Evolutionary conservation across 495 filamentous ascomycete genomes (phyloP).

Genomic region (Peziza echinospora): DNA sequence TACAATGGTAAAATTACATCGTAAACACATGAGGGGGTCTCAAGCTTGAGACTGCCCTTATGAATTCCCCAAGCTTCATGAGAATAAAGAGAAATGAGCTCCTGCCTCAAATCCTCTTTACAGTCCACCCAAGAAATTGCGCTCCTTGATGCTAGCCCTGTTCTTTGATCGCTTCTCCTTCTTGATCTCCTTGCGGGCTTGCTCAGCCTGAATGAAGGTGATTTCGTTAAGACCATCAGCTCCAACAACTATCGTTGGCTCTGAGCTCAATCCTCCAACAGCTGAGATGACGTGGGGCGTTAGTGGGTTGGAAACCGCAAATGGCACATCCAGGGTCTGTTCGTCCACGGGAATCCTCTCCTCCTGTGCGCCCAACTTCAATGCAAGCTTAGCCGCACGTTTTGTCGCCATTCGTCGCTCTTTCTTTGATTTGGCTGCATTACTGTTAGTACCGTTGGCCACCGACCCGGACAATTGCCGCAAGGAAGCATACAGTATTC

Average conservation of each 20-base stretch:
- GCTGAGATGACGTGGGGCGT: conserved; percentile 5
- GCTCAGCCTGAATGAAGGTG: conserved; percentile 30
- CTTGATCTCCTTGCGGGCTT: conserved; percentile 43
- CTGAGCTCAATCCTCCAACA: conserved; percentile 2
- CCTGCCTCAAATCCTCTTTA: too few species aligned
- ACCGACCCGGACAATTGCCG: conserved; percentile 1
- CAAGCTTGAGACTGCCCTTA: too few species aligned
- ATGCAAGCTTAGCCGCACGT: conserved; percentile 37
- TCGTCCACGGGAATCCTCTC: conserved; percentile 63
- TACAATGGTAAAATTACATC: too few species aligned
- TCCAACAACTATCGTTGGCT: conserved; percentile 15
- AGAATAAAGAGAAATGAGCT: too few species aligned
- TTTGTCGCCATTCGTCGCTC: conserved; percentile 45
- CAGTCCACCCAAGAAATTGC: conserved; percentile 47
- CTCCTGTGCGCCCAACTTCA: conserved; percentile 38
- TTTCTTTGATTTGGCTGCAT: conserved; percentile 57
- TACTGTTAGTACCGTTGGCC: neutral
- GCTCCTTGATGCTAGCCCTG: conserved; percentile 67
- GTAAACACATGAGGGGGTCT: too few species aligned
- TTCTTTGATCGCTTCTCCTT: conserved; percentile 50
- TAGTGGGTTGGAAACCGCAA: conserved; percentile 22
- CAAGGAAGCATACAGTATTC: conserved; percentile 44
- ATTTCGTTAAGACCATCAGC: conserved; percentile 30
- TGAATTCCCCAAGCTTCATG: too few species aligned
- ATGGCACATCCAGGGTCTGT: conserved; percentile 66